Percentiles rank a stretch among this genome's conserved stretches.
These are phyloP conservation scores for Truncatella angustata DNA, from an alignment of 2,329 filamentous ascomycete species.

Conservation along the genomic window DNA sequence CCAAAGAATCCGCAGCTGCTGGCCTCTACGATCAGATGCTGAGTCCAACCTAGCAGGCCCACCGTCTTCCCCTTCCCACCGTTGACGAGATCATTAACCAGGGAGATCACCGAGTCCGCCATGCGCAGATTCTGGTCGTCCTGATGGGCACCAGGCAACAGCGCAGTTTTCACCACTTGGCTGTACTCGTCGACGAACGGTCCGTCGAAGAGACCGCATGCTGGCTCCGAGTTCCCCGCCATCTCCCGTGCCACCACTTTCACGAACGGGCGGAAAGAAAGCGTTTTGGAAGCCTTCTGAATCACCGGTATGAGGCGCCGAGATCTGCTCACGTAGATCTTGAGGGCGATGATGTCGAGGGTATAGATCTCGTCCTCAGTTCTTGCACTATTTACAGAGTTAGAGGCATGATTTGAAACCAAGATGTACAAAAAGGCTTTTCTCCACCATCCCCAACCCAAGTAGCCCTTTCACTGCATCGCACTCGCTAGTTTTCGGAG, in stretches of 20 bases:
- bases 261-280: neutral
- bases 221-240: neutral
- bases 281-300: neutral
- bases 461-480: too few relatives aligned
- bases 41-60: constrained; percentile 9
- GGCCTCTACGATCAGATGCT: constrained; percentile 10
- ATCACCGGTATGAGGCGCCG: neutral
- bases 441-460: neutral
- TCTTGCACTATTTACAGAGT: neutral
- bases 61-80: neutral
- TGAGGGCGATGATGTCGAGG: neutral
- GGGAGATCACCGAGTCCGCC: constrained; percentile 3
- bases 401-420: neutral
- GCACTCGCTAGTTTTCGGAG: too few relatives aligned
- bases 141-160: constrained; percentile 7
- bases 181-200: constrained; percentile 2
- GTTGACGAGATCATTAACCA: neutral
- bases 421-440: neutral
- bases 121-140: constrained; percentile 7
- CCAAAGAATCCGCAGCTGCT: constrained; percentile 11
- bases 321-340: neutral
- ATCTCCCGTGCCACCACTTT: neutral
- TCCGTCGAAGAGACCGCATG: neutral
- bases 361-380: neutral
- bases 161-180: constrained; percentile 1